Conservation (phyloP, 2,329 filamentous ascomycete species). For the Graphilbum fragrans region DNA sequence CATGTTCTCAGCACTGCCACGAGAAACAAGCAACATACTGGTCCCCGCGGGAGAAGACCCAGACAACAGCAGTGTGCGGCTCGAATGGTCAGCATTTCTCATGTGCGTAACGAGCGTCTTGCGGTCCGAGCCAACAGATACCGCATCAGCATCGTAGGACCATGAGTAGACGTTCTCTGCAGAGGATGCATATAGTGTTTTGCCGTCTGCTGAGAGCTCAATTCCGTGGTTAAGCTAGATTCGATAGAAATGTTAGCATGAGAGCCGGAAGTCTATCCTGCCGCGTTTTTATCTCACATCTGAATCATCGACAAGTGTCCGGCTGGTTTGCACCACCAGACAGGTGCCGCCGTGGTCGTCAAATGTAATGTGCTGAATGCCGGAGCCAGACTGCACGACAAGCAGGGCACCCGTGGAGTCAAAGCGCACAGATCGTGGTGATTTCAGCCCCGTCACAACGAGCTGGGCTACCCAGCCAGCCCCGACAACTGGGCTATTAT, state of each 20-base stretch:
- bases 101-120: slow-evolving; percentile 50
- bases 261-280: no score
- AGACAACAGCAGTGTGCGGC: slow-evolving; percentile 54
- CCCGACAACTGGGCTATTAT: slow-evolving; percentile 16
- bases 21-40: slow-evolving; percentile 45
- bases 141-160: slow-evolving; percentile 44
- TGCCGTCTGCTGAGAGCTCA: slow-evolving; percentile 39
- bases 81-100: slow-evolving; percentile 47
- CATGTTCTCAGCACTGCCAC: slow-evolving; percentile 52
- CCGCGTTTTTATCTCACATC: slow-evolving; percentile 1
- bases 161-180: slow-evolving; percentile 47
- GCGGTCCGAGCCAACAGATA: slow-evolving; percentile 27
- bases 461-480: slow-evolving; percentile 21
- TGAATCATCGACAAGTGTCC: slow-evolving; percentile 17
- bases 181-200: slow-evolving; percentile 45
- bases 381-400: slow-evolving; percentile 28
- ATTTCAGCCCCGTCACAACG: slow-evolving; percentile 18
- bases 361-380: slow-evolving; percentile 27
- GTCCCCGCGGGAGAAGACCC: slow-evolving; percentile 31
- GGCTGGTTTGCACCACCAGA: slow-evolving; percentile 22
- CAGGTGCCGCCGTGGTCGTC: slow-evolving; percentile 29
- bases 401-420: slow-evolving; percentile 32
- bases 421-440: slow-evolving; percentile 31
- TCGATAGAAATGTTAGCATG: not conserved
- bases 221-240: slow-evolving; percentile 42